Evolutionary conservation across 805 yeast species (phyloP), one percentile per base, ranked within the genome.

Genomic region (Nakazawaea anatomiae): DNA sequence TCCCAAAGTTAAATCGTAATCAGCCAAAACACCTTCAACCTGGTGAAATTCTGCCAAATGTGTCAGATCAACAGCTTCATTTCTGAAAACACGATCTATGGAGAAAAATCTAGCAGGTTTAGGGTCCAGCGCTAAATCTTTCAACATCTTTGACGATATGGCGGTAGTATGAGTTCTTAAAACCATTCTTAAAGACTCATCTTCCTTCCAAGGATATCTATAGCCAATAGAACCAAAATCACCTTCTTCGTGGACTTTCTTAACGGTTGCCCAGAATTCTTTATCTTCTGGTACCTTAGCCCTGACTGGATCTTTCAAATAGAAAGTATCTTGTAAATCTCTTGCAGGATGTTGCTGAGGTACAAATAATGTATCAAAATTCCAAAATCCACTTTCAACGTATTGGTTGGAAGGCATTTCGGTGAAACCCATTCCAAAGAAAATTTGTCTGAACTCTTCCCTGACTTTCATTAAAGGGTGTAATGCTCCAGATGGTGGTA

Each of bases 271-370:
- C 80, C 89, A 79, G 73, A 85, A 94, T 61, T 74, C 69, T 65
- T 76, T 75, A 70, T 94, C 99, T 58, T 83, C 82, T 49, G 98
- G 99, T 60, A 77, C 74, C 55, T 83, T 85, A 51, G 96, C 96
- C 55, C 69, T 74, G 46, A 72, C 75, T 35, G 99, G 99, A 66
- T 94, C 98, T 67, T 91, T 92, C 71, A 94, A 77, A 73, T 94
- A 94, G 76, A 94, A 94, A 53, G 99, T 94, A 73, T 94, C 99
- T 72, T 94, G 99, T 68, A 94, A 78, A 68, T 94, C 99, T 75
- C 99, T 85, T 46, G 99, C 99, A 14, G 99, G 99, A 74, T 94
- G 99, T 74, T 94, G 98, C 74, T 94, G 99, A 51, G 99, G 99
- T 50, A 94, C 99, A 63, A 74, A 94, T 62, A 94, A 78, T 4